Base-by-base conservation (phyloP, 2,329 filamentous ascomycete species). In the Macroventuria anomochaeta region DNA sequence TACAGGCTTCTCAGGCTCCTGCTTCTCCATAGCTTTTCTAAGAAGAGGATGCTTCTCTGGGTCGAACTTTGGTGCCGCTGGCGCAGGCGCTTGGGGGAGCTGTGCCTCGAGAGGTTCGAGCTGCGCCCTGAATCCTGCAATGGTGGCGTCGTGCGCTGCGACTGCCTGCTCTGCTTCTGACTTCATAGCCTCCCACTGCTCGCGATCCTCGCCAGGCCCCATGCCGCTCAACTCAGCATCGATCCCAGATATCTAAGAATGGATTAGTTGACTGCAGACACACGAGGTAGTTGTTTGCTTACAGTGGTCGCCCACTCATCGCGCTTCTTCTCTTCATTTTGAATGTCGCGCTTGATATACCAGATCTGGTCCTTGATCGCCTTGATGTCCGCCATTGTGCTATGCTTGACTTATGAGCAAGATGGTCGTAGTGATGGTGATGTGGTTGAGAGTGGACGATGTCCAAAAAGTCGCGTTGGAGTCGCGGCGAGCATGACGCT, bases 141-240 rank as follows among this genome's bases (percentile, higher is more conserved):
- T 88, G 67, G 88, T 85, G 71, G 88, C 86, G 80, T 93, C 85
- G 76, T 91, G 85, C 65, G 92, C 84, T 73, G 84, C 82, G 76
- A 97, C 88, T 76, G 91, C 86, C 78, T 88, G 84, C 81, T 91
- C 84, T 78, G 96, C 85, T 81, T 96, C 91, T 73, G 84, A 80
- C 77, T 89, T 88, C 73, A 96, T 85, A 70, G 93, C 91, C 67
- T 80, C 80, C 75, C 91, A 93, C 54, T 89, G 88, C 59, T 92
- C 88, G 69, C 95, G 90, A 75, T 89, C 87, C 75, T 88, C 87
- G 52, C 96, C 85, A 62, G 90, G 89, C 49, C 85, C 81, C 67
- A 87, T 79, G 13, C 41, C 25, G 29, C 18, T 29, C 36, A 55
- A 3, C 25, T 55, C 53, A 7, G 46, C 41, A 12, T 50, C 41